phyloP scores from a whole-genome alignment of 306 rosid genomes.

The Malus asiatica region DNA sequence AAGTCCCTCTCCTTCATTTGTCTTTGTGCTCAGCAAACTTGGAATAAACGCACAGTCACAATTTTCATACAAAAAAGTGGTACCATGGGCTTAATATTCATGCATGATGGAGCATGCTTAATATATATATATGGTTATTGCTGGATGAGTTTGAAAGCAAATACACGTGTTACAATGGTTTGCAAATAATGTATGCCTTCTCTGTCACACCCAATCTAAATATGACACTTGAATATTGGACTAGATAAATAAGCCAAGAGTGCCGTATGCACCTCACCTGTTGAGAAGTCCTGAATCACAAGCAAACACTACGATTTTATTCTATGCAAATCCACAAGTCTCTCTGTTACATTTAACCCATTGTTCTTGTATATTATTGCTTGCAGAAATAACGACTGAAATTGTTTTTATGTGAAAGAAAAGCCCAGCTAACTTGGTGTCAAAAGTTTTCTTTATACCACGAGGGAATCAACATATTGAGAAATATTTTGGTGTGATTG shows the following conservation, averaged over 20 bases:
- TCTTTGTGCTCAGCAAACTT: not conserved
- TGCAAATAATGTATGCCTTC: not conserved
- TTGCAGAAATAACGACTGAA: not conserved
- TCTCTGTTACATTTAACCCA: not conserved
- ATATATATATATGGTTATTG: not conserved
- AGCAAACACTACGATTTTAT: not conserved
- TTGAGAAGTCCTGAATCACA: not conserved
- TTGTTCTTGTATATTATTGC: not conserved
- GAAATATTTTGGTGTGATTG: not conserved
- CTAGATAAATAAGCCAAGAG: not conserved
- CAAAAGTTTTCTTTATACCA: not conserved
- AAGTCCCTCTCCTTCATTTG: not conserved
- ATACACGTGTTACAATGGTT: constrained; percentile 27
- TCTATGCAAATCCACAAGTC: not conserved
- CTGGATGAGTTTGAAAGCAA: constrained; percentile 1
- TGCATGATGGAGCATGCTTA: not conserved
- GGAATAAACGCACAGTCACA: not conserved
- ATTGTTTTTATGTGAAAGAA: not conserved
- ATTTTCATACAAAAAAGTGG: not conserved
- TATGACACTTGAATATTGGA: constrained; percentile 1
- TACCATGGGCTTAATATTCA: not conserved
- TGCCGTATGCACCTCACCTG: not conserved
- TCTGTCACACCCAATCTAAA: not conserved
- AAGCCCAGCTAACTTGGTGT: not conserved
- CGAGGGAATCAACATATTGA: no score